A percentile compares a stretch with the other conserved stretches of the same genome.
These are phyloP conservation scores for Xylaria sp. DNA, from an alignment of 2,329 filamentous ascomycete genomes.

Conservation along the genomic window DNA sequence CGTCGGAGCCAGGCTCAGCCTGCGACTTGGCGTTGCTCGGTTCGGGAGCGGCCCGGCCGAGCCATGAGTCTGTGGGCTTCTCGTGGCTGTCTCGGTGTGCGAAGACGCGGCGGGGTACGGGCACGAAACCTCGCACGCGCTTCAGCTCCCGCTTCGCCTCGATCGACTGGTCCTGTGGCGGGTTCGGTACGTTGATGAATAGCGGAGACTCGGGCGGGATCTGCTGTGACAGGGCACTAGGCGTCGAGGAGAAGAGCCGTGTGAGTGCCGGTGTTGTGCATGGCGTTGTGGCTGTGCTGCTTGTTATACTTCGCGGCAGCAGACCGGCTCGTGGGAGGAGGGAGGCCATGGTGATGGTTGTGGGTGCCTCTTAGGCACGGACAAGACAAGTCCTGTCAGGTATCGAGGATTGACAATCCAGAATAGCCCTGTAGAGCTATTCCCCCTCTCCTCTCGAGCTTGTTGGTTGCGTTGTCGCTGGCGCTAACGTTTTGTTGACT, in stretches of 20 bases:
- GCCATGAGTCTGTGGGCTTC: conserved; percentile 71
- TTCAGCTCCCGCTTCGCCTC: conserved; percentile 52
- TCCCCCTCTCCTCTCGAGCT: not conserved
- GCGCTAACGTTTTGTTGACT: conserved; percentile 5
- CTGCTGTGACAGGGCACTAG: conserved; percentile 50
- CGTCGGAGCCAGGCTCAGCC: conserved; percentile 50
- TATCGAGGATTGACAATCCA: not conserved
- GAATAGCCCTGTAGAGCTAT: not conserved
- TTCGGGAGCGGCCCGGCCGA: conserved; percentile 66
- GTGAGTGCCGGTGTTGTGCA: conserved; percentile 45
- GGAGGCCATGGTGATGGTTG: conserved; percentile 35
- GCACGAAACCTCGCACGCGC: conserved; percentile 79
- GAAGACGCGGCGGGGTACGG: conserved; percentile 85
- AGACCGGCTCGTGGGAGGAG: conserved; percentile 30
- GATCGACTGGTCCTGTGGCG: conserved; percentile 72
- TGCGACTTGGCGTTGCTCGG: conserved; percentile 56
- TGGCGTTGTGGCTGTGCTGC: conserved; percentile 32
- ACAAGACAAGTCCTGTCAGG: not conserved
- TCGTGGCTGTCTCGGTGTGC: conserved; percentile 62
- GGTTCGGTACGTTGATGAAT: conserved; percentile 83
- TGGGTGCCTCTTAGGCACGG: conserved; percentile 21
- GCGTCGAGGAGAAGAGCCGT: conserved; percentile 59
- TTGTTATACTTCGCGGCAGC: conserved; percentile 27
- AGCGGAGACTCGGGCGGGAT: conserved; percentile 88
- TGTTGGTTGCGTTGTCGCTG: conserved; percentile 3